phyloP scores from a whole-genome alignment of 129 eudicot genomes.

The Dittrichia graveolens region DNA sequence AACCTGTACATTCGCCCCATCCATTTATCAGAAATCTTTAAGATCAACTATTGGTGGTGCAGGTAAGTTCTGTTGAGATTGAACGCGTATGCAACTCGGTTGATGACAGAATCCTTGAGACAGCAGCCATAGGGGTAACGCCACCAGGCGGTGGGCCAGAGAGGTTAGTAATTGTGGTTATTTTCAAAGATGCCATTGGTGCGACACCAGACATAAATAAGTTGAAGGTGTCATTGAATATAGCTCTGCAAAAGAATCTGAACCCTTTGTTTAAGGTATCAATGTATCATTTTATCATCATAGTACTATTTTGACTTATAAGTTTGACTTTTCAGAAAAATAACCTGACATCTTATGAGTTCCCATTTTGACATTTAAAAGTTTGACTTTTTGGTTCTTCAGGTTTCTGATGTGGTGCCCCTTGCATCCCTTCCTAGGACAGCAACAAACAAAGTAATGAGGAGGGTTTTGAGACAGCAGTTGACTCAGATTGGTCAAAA shows the following conservation, averaged over 20 bases:
- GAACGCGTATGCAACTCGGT: slow-evolving; percentile 73
- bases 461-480: slow-evolving; percentile 84
- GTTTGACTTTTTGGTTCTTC: slow-evolving; percentile 18
- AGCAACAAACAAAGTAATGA: slow-evolving; percentile 95
- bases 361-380: slow-evolving; percentile 11
- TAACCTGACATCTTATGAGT: slow-evolving; percentile 15
- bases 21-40: slow-evolving; percentile 1
- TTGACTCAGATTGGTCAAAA: slow-evolving; percentile 43
- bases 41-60: slow-evolving; percentile 2
- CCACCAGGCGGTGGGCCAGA: slow-evolving; percentile 92
- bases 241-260: slow-evolving; percentile 69
- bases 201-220: slow-evolving; percentile 39
- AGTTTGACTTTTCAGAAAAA: neutral
- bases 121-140: slow-evolving; percentile 90
- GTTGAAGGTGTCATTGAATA: slow-evolving; percentile 55
- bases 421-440: slow-evolving; percentile 88
- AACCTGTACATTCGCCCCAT: neutral
- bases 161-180: slow-evolving; percentile 72
- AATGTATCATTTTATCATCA: slow-evolving; percentile 53
- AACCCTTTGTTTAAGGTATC: slow-evolving; percentile 93
- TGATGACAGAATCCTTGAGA: slow-evolving; percentile 63
- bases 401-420: slow-evolving; percentile 64
- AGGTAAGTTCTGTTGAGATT: slow-evolving; percentile 96
- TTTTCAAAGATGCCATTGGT: slow-evolving; percentile 50
- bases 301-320: neutral